Evolutionary conservation across 106 monocot species (phyloP), one percentile per base, ranked within the genome.

Genomic region (Allium fistulosum): DNA sequence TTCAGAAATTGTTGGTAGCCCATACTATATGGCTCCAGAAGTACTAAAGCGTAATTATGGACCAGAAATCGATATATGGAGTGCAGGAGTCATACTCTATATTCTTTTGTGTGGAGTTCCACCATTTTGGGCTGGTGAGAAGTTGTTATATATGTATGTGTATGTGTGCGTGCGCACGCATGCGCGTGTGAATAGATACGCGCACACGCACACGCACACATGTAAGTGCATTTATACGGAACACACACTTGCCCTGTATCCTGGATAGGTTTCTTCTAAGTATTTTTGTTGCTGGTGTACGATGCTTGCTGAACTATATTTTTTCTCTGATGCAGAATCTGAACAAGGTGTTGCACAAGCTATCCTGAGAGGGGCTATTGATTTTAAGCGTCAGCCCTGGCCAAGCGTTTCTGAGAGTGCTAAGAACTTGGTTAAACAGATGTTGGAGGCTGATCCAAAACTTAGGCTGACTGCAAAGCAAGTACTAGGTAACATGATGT

Each of bases 371-470:
- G 97, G 97, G 3, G 58, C 71, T 79, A 90, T 93, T 72, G 97
- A 99, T 81, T 99, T 99, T 61, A 99, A 99, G 70, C 88, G 97
- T 71, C 92, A 99, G 69, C 97, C 97, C 60, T 99, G 97, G 97
- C 92, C 93, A 49, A 85, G 75, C 77, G 80, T 99, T 75, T 93
- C 97, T 37, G 97, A 99, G 65, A 87, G 77, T 81, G 92, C 97
- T 10, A 99, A 99, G 71, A 77, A 85, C 81, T 61, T 99, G 60
- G 87, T 99, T 53, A 82, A 67, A 5, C 86, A 83, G 71, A 99
- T 99, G 97, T 66, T 94, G 75, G 94, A 94, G 60, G 84, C 86
- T 80, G 94, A 99, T 48, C 97, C 87, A 9, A 90, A 92, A 75
- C 68, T 82, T 28, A 82, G 97, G 62, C 70, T 90, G 61, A 93